Evolutionary conservation across 768 basidiomycete genomes (phyloP).

Genomic region (Grammothele lineata): DNA sequence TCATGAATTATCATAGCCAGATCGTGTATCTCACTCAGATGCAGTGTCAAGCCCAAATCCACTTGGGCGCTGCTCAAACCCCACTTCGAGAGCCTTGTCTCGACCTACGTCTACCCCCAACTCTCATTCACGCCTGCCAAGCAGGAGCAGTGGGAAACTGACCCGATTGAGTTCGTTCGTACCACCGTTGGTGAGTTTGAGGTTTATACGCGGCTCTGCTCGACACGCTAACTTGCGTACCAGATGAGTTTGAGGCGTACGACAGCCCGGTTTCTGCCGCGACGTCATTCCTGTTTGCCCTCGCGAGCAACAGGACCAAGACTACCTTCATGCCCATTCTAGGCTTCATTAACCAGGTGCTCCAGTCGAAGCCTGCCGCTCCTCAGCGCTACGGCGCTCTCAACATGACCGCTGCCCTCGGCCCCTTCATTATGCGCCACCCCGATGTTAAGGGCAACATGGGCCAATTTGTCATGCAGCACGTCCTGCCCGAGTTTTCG

Average conservation of each 20-base stretch:
- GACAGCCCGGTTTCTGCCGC: slow-evolving; percentile 75
- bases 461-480: slow-evolving; percentile 71
- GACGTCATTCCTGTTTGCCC: slow-evolving; percentile 73
- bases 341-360: slow-evolving; percentile 69
- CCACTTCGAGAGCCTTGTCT: slow-evolving; percentile 74
- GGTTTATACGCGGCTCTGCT: background rate
- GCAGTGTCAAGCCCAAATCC: slow-evolving; percentile 87
- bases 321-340: slow-evolving; percentile 80
- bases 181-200: slow-evolving; percentile 55
- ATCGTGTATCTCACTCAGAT: background rate
- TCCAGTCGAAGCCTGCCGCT: slow-evolving; percentile 52
- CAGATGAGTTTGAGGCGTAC: slow-evolving; percentile 81
- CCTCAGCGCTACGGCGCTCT: slow-evolving; percentile 80
- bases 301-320: slow-evolving; percentile 78
- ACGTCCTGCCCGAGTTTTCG: slow-evolving; percentile 71
- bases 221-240: too few relatives aligned
- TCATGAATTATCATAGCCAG: background rate
- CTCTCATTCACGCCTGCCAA: slow-evolving; percentile 71
- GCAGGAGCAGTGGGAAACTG: slow-evolving; percentile 70
- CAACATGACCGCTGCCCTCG: slow-evolving; percentile 75
- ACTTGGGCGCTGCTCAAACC: slow-evolving; percentile 88
- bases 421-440: slow-evolving; percentile 78
- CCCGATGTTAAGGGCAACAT: slow-evolving; percentile 74
- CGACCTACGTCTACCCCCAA: slow-evolving; percentile 81
- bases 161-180: slow-evolving; percentile 81